Evolutionary conservation across 139 green algal genomes (phyloP), one percentile per base, ranked within the genome.

Genomic region (Chlamydomonas schloesseri): DNA sequence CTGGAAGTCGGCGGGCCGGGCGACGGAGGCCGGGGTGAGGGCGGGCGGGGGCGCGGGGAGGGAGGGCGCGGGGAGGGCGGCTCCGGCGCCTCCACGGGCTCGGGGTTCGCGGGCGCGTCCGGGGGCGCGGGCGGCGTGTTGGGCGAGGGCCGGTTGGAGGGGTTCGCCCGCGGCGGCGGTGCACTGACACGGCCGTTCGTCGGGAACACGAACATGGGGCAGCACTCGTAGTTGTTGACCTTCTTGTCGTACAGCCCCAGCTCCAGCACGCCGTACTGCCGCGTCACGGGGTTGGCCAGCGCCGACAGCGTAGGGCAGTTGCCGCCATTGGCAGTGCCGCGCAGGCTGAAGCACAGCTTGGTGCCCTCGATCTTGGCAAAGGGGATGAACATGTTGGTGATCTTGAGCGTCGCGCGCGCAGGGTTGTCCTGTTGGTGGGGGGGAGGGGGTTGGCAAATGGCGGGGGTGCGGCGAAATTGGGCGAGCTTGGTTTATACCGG

Each of bases 141-240:
- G 42, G 42, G 42, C 42, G 42, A 50, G 42, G 42, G 42, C 42
- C 8, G 11, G 60, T 42, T 8, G 76, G 76, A 60, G 36, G 60
- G n/a, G n/a, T 13, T 10, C 9, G 65, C n/a, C n/a, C 0, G 23
- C 8, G 65, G 65, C 24, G 76, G 76, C 42, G 60, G 75, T 34
- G 60, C 3, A 2, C 14, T 15, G 1, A 24, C 58, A 2, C 60
- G 28, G 14, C 76, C 76, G 23, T 65, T 46, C 2, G 64, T 0
- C 26, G 76, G 76, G 29, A 73, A 55, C 15, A 83, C 60, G 14
- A 83, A 83, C 76, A 83, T 83, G 28, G 76, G 76, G 42, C 79
- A 85, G 79, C 79, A 85, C 28, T 85, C 79, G 68, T 85, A 85
- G 23, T 69, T 69, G 31, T 70, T 24, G 1, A 74, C 64, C 67